These are phyloP conservation scores for Clarkia xantiana DNA, from an alignment of 345 rosid species.

Conservation along the genomic window DNA sequence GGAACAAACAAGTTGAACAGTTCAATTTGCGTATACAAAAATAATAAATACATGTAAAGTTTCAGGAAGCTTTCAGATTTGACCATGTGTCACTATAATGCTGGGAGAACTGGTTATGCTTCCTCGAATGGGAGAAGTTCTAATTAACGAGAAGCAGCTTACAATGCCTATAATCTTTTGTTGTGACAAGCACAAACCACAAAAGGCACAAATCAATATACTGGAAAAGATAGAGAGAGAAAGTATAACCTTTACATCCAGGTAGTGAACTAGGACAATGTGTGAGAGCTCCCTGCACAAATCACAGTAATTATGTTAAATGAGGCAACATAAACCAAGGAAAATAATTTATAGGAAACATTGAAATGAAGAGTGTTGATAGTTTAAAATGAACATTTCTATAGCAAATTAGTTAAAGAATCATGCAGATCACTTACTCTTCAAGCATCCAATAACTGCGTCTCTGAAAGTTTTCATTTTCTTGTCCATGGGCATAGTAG, in stretches of 20 bases:
- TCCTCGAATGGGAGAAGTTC: too few relatives aligned
- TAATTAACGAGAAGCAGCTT: neutral
- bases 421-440: slow-evolving; percentile 49
- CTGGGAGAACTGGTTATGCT: too few relatives aligned
- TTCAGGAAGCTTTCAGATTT: too few relatives aligned
- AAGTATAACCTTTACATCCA: slow-evolving; percentile 61
- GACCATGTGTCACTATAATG: too few relatives aligned
- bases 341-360: too few relatives aligned
- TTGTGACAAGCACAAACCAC: neutral
- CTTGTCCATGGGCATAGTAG: slow-evolving; percentile 95
- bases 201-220: neutral
- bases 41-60: too few relatives aligned
- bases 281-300: slow-evolving; percentile 60
- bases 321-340: slow-evolving; percentile 1
- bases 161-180: neutral
- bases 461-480: slow-evolving; percentile 75
- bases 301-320: slow-evolving; percentile 9
- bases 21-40: neutral
- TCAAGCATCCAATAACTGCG: slow-evolving; percentile 98
- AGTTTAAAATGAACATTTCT: neutral
- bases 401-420: slow-evolving; percentile 4
- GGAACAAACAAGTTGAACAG: neutral
- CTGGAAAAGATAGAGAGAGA: slow-evolving; percentile 1
- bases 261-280: slow-evolving; percentile 88
- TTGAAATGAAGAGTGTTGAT: too few relatives aligned